phyloP scores from a whole-genome alignment of 2,329 filamentous ascomycete genomes.

The Pleomassaria siparia region DNA sequence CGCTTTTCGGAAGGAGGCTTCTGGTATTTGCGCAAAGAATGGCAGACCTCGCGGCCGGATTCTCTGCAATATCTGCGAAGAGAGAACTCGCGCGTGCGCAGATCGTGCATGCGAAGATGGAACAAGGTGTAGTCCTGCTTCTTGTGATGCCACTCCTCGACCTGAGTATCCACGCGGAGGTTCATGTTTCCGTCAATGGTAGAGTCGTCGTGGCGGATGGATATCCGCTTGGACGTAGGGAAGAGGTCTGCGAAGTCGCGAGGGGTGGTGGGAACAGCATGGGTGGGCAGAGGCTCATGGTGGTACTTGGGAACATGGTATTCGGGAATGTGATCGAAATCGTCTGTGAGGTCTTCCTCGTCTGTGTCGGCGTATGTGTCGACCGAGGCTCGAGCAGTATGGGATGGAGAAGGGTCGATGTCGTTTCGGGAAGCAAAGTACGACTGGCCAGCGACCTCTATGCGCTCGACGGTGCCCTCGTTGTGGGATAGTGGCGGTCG shows the following conservation, averaged over 20 bases:
- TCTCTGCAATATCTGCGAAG: conserved; percentile 88
- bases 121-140: conserved; percentile 77
- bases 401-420: conserved; percentile 6
- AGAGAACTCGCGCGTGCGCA: conserved; percentile 84
- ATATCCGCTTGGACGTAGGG: conserved; percentile 77
- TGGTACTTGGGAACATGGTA: conserved; percentile 63
- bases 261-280: conserved; percentile 75
- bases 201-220: conserved; percentile 86
- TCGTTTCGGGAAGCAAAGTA: conserved; percentile 20
- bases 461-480: conserved; percentile 34
- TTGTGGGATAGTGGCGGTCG: conserved; percentile 30
- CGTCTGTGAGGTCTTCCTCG: conserved; percentile 56
- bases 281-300: conserved; percentile 63
- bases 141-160: conserved; percentile 57
- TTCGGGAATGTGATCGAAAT: conserved; percentile 50
- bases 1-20: conserved; percentile 55
- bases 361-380: conserved; percentile 82
- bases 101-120: conserved; percentile 91
- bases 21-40: conserved; percentile 71
- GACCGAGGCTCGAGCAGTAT: conserved; percentile 58
- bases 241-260: conserved; percentile 83
- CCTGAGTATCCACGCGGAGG: conserved; percentile 79
- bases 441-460: conserved; percentile 26
- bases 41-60: conserved; percentile 90
- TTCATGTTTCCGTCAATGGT: conserved; percentile 97